Base-by-base conservation (phyloP, 495 filamentous ascomycete species). In the Chaetomium cochliodes region DNA sequence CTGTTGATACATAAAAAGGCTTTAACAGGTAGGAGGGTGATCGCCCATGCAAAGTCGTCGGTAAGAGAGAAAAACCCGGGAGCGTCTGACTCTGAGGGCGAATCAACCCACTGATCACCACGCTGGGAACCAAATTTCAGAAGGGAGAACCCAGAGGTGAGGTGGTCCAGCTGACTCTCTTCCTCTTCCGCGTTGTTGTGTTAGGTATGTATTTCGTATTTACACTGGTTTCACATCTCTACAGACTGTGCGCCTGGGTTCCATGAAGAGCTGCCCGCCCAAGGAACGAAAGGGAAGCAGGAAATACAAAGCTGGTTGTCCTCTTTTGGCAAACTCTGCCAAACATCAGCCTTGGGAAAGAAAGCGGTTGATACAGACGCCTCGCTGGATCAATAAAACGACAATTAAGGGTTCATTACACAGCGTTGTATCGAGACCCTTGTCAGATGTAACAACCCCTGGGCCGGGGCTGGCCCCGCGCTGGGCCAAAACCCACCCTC, bases 101-200 rank as follows among this genome's bases (percentile, higher is more conserved):
- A 57, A 49, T 51, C 25, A 30, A 52, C 2, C 53, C 28, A 54
- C 42, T 58, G 62, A 64, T 64, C 61, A 18, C 37, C 46, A n/a
- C n/a, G 26, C 20, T 8, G 46, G 9, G 49, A 51, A 51, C 49
- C 49, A 15, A 26, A n/a, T 8, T 1, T 37, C 49, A 13, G 49
- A 51, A 23, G 22, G 22, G 22, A 51, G 22, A 16, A 51, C 49
- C 49, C 49, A 23, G 23, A 26, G 22, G 9, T 25, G 23, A 26
- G 22, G 9, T 25, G 22, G 49, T 25, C 3, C 49, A 26, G 49
- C 49, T 51, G 49, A 26, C 49, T 51, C 23, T 51, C 11, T 51
- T 9, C 25, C 12, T 2, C 47, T 12, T 18, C 30, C 12, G 47
- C 0, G 22, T 13, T 20, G 18, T 51, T 30, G 28, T 30, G 28